Evolutionary conservation across 371 early-diverging fungal species (phyloP), one percentile per base, ranked within the genome.

Genomic region (Phascolomyces articulosus): DNA sequence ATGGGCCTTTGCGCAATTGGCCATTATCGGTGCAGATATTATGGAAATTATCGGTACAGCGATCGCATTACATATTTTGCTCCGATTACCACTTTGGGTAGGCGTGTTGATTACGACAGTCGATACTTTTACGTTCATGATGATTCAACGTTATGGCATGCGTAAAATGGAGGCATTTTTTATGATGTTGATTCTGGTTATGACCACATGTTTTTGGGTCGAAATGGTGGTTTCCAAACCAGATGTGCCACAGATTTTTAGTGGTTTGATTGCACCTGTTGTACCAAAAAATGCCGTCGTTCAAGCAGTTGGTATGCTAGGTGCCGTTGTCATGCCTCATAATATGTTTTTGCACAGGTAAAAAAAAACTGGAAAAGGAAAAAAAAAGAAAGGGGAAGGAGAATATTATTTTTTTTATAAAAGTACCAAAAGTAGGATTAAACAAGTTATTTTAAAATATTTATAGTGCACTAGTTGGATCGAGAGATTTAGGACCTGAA

Each of bases 41-140:
- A 87, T 87, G 62, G 92, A 92, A 68, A 90, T 92, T 27, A 83
- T 92, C 20, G 92, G 92, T 7, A 90, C 90, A 3, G 91, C 92
- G 2, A 90, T 91, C 48, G 91, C 91, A 4, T 62, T 92, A 18
- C 82, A 87, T 26, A 86, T 92, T 9, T 67, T 92, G 16, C 85
- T 91, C 34, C 59, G 71, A 3, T 60, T 90, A 11, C 81, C 85
- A 3, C 62, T 91, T 4, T 85, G 85, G 85, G 67, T 83, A 0
- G 92, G 92, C 18, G 90, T 91, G 2, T 62, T 90, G 55, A 78
- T 92, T 28, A 92, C 91, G 4, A 86, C 87, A 2, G 74, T 85
- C 4, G 92, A 92, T 68, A 87, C 89, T 11, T 85, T 92, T 58
- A 57, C 86, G 7, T 87, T 92, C 64, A 82, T 90, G 69, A 77